phyloP scores from a whole-genome alignment of 495 filamentous ascomycete species.

The Aeminium ludgeri region DNA sequence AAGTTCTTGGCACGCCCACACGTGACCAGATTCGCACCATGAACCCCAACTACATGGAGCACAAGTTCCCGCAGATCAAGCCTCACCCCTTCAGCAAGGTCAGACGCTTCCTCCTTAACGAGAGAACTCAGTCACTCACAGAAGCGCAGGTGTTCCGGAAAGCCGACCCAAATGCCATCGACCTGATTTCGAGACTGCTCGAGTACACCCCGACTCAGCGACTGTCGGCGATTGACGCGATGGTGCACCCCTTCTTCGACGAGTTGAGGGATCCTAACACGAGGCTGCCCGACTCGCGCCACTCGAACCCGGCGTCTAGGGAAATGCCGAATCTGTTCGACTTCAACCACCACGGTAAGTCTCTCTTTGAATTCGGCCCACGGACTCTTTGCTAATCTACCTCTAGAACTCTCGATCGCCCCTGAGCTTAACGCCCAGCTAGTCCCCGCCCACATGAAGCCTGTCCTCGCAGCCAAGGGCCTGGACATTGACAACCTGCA shows the following conservation, averaged over 20 bases:
- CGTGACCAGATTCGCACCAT: constrained; percentile 97
- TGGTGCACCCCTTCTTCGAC: constrained; percentile 98
- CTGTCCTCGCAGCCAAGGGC: constrained; percentile 54
- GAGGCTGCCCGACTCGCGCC: constrained; percentile 81
- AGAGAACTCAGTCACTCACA: too few species aligned
- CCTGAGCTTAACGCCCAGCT: constrained; percentile 73
- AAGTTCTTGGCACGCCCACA: constrained; percentile 95
- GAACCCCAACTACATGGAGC: constrained; percentile 99
- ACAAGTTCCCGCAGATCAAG: constrained; percentile 99
- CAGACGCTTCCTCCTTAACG: too few species aligned
- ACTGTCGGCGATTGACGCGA: constrained; percentile 82
- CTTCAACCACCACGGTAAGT: constrained; percentile 81
- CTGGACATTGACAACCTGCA: constrained; percentile 89
- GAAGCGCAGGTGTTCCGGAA: constrained; percentile 69
- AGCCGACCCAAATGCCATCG: constrained; percentile 81
- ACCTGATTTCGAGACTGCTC: constrained; percentile 79
- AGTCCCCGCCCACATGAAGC: constrained; percentile 65
- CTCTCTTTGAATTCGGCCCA: background rate
- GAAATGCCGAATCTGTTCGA: constrained; percentile 83
- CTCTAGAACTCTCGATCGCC: constrained; percentile 83
- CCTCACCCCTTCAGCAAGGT: constrained; percentile 96
- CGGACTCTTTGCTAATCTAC: background rate
- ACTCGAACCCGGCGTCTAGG: constrained; percentile 54
- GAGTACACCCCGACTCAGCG: constrained; percentile 97
- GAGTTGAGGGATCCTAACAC: constrained; percentile 81